Evolutionary conservation across 805 yeast genomes (phyloP).

Genomic region (Saccharomycopsis olivae): DNA sequence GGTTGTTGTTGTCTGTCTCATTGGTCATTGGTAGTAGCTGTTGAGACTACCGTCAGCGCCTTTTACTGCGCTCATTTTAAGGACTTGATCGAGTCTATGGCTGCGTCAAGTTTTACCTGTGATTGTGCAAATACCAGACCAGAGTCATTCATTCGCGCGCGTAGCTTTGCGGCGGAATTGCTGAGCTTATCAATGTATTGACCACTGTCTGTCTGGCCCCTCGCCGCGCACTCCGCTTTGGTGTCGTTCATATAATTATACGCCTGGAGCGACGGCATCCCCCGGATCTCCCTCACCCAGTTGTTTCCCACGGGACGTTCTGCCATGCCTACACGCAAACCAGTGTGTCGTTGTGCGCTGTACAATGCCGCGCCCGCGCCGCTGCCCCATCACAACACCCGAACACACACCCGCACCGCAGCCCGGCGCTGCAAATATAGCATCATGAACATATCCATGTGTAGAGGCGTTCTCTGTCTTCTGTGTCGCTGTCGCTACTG

Average conservation of each 20-base stretch:
- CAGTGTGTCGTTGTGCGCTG: too few relatives aligned
- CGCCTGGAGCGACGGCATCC: conserved; percentile 13
- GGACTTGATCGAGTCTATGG: not conserved
- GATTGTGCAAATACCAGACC: not conserved
- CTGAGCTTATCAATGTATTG: conserved; percentile 5
- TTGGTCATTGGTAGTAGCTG: not conserved
- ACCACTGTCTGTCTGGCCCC: conserved; percentile 2
- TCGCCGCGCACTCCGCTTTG: conserved; percentile 2
- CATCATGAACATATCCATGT: too few relatives aligned
- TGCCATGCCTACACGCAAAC: too few relatives aligned
- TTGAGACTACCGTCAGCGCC: too few relatives aligned
- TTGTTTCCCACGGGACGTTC: too few relatives aligned
- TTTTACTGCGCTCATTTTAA: not conserved
- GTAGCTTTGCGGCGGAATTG: conserved; percentile 1
- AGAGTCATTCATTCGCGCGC: not conserved
- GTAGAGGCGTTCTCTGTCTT: too few relatives aligned
- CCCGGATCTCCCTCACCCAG: conserved; percentile 16
- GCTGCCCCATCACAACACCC: too few relatives aligned
- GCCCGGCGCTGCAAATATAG: too few relatives aligned
- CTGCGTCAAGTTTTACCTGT: not conserved
- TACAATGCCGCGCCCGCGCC: too few relatives aligned
- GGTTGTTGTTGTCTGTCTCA: not conserved
- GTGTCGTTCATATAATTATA: conserved; percentile 14
- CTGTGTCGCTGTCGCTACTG: too few relatives aligned
- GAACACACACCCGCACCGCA: too few relatives aligned